Evolutionary conservation across 257 asterid species (phyloP).

Genomic region (Henckelia pumila): DNA sequence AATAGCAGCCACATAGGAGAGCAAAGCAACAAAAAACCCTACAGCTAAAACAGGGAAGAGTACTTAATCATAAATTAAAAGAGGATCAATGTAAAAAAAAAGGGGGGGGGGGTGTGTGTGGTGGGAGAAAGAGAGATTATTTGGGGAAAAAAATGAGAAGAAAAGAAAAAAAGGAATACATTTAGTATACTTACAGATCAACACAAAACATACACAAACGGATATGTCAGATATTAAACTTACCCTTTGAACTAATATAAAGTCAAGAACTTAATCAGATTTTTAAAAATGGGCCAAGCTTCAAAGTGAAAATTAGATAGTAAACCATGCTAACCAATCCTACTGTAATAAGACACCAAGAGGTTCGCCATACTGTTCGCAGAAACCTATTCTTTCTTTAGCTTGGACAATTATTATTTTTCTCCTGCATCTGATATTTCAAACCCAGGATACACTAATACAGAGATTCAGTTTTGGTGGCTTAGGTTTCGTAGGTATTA

Average conservation of each 20-base stretch:
- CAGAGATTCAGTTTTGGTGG: background rate
- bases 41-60: slow-evolving; percentile 10
- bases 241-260: slow-evolving; percentile 12
- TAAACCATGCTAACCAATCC: background rate
- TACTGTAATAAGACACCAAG: background rate
- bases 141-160: background rate
- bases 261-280: slow-evolving; percentile 7
- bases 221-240: background rate
- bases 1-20: slow-evolving; percentile 13
- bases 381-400: background rate
- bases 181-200: background rate
- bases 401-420: slow-evolving; percentile 2
- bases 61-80: background rate
- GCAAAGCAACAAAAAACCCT: slow-evolving; percentile 15
- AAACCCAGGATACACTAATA: background rate
- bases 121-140: no score
- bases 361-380: background rate
- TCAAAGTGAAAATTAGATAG: background rate
- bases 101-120: no score
- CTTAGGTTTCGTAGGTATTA: background rate
- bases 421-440: background rate
- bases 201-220: background rate
- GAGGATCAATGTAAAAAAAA: background rate
- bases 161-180: no score
- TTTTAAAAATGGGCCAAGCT: slow-evolving; percentile 6